Evolutionary conservation across 2,329 filamentous ascomycete genomes (phyloP).

Genomic region (Drechslera avenae): DNA sequence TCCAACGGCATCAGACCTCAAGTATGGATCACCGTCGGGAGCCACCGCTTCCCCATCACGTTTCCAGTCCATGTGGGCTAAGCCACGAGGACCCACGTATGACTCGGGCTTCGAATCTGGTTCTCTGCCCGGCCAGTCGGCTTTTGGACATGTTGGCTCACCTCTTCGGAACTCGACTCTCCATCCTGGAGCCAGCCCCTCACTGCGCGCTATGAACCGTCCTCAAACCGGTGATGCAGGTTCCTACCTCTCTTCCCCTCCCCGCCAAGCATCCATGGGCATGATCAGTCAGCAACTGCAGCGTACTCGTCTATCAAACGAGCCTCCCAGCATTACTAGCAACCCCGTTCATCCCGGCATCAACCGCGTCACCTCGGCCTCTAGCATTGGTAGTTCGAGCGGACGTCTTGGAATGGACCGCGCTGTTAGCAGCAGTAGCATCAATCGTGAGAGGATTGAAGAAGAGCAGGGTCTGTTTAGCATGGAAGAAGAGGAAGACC

Average conservation of each 20-base stretch:
- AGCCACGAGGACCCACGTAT: constrained; percentile 54
- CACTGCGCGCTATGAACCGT: constrained; percentile 57
- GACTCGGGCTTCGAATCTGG: constrained; percentile 51
- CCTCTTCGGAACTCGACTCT: constrained; percentile 67
- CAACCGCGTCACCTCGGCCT: constrained; percentile 41
- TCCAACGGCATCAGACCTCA: constrained; percentile 51
- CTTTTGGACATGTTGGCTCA: constrained; percentile 67
- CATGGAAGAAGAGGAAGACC: constrained; percentile 50
- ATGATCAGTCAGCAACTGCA: constrained; percentile 65
- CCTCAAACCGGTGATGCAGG: constrained; percentile 56
- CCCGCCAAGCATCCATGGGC: constrained; percentile 63
- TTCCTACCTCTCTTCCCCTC: constrained; percentile 60
- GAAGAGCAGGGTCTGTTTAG: constrained; percentile 52
- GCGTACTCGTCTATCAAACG: constrained; percentile 50
- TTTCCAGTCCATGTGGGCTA: constrained; percentile 63
- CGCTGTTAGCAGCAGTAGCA: constrained; percentile 48
- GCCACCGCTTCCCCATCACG: constrained; percentile 63
- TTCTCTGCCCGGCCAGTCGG: constrained; percentile 48
- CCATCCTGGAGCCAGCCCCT: constrained; percentile 57
- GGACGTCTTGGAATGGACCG: constrained; percentile 45
- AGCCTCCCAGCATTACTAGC: constrained; percentile 32
- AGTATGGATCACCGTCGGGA: constrained; percentile 59
- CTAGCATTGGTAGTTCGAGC: constrained; percentile 39
- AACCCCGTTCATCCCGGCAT: constrained; percentile 71
- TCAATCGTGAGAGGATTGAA: constrained; percentile 49